These are phyloP conservation scores for Russula emetica DNA, from an alignment of 768 basidiomycete genomes.

Conservation along the genomic window DNA sequence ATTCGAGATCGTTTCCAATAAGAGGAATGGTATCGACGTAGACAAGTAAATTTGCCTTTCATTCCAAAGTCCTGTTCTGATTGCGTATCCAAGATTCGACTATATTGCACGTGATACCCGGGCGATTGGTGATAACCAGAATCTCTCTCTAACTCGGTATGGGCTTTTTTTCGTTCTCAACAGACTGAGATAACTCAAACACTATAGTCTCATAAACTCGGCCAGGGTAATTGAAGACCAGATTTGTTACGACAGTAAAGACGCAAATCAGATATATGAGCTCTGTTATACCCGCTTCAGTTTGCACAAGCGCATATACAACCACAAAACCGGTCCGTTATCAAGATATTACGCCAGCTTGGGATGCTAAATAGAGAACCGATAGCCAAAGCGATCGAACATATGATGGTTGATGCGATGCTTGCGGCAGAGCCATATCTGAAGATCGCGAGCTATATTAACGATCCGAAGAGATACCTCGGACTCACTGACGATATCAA, in stretches of 20 bases:
- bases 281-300: slow-evolving; percentile 71
- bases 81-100: slow-evolving; percentile 53
- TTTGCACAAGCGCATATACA: slow-evolving; percentile 80
- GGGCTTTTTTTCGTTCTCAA: not conserved
- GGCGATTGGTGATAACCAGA: slow-evolving; percentile 60
- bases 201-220: slow-evolving; percentile 59
- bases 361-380: not conserved
- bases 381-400: slow-evolving; percentile 73
- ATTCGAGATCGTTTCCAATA: slow-evolving; percentile 83
- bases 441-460: slow-evolving; percentile 53
- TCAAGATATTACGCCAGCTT: not conserved
- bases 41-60: slow-evolving; percentile 56
- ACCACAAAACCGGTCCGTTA: slow-evolving; percentile 65
- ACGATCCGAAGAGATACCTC: slow-evolving; percentile 56
- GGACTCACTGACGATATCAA: slow-evolving; percentile 67
- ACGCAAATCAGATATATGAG: slow-evolving; percentile 70
- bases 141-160: slow-evolving; percentile 47
- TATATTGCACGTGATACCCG: slow-evolving; percentile 75
- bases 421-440: slow-evolving; percentile 60
- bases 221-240: slow-evolving; percentile 68
- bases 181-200: not conserved
- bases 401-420: slow-evolving; percentile 83
- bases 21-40: slow-evolving; percentile 77
- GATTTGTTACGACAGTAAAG: slow-evolving; percentile 81
- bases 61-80: not conserved